phyloP scores from a whole-genome alignment of 495 filamentous ascomycete genomes.

The Xylaria flabelliformis region DNA sequence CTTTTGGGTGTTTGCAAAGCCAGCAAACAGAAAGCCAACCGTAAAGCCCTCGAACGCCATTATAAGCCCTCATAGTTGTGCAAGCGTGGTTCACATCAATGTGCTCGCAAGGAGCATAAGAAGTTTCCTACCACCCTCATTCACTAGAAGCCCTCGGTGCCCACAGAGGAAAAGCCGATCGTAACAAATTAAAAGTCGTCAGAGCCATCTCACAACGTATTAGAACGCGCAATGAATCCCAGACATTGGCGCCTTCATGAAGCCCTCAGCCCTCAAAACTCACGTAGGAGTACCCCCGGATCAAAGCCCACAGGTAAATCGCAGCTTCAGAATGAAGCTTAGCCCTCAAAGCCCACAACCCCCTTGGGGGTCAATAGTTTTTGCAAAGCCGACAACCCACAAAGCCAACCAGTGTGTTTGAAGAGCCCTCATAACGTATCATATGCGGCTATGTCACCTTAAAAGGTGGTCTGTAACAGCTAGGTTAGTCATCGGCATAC shows the following conservation, averaged over 20 bases:
- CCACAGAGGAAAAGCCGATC: slow-evolving; percentile 52
- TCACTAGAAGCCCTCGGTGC: slow-evolving; percentile 50
- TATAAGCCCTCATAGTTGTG: slow-evolving; percentile 42
- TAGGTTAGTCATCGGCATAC: slow-evolving; percentile 2
- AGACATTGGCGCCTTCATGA: slow-evolving; percentile 23
- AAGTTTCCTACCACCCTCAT: slow-evolving; percentile 52
- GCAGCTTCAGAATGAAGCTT: slow-evolving; percentile 49
- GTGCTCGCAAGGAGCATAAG: slow-evolving; percentile 45
- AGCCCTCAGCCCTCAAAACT: slow-evolving; percentile 51
- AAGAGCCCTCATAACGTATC: slow-evolving; percentile 50
- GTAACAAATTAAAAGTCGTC: slow-evolving; percentile 22
- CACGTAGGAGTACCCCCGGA: slow-evolving; percentile 42
- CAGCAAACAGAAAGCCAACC: slow-evolving; percentile 23
- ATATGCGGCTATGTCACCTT: slow-evolving; percentile 54
- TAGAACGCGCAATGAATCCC: slow-evolving; percentile 26
- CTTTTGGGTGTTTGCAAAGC: slow-evolving; percentile 5
- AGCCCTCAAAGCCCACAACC: slow-evolving; percentile 58
- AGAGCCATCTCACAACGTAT: slow-evolving; percentile 4
- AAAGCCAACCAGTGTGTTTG: slow-evolving; percentile 52
- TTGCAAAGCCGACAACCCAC: slow-evolving; percentile 58
- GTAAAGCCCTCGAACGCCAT: slow-evolving; percentile 39
- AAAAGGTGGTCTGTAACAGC: slow-evolving; percentile 70
- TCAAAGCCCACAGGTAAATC: slow-evolving; percentile 60
- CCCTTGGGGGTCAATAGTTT: slow-evolving; percentile 45
- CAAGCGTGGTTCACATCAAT: slow-evolving; percentile 53